Base-by-base conservation (phyloP, 208 protist species). In the Crithidia mellificae region DNA sequence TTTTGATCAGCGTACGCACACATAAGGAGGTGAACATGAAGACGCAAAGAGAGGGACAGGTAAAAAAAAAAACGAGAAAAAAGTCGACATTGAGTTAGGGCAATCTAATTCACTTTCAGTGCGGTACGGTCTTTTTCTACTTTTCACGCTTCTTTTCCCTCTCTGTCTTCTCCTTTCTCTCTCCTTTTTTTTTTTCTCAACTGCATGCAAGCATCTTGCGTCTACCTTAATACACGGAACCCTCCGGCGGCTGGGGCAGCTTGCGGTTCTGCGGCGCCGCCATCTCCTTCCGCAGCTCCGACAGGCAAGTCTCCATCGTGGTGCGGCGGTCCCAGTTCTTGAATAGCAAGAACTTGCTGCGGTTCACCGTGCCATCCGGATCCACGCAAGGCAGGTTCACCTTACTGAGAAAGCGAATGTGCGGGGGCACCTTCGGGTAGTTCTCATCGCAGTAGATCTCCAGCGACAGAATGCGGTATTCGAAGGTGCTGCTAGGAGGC, bases 361-460 rank as follows among this genome's bases (percentile, higher is more conserved):
- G 76, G 74, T 90, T 90, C 12, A 96, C 88, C 6, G 79, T 90
- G 39, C 91, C 91, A 39, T 96, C 79, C 11, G 82, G 49, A 53
- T 86, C 82, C 22, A 96, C 85, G 73, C 91, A 96, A 19, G 91
- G 86, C 43, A 96, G 68, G 73, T 96, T 96, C 44, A 96, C 91
- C 63, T 81, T 83, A 63, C 70, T 90, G 68, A 94, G 61, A 53
- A 96, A 96, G 32, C 83, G 80, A 30, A 96, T 91, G 74, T 92
- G 83, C 32, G 91, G 91, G 12, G 87, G 91, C 12, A 78, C 80
- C 47, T 87, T 91, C 27, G 92, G 92, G 72, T 97, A 97, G 65
- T 93, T 77, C 67, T 95, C 85, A 52, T 95, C 92, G 69, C 90
- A 95, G 86, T 79, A 90, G 44, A 97, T 95, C 61, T 94, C 90